Evolutionary conservation across 805 yeast species (phyloP).

Genomic region (Yamadazyma sp.): DNA sequence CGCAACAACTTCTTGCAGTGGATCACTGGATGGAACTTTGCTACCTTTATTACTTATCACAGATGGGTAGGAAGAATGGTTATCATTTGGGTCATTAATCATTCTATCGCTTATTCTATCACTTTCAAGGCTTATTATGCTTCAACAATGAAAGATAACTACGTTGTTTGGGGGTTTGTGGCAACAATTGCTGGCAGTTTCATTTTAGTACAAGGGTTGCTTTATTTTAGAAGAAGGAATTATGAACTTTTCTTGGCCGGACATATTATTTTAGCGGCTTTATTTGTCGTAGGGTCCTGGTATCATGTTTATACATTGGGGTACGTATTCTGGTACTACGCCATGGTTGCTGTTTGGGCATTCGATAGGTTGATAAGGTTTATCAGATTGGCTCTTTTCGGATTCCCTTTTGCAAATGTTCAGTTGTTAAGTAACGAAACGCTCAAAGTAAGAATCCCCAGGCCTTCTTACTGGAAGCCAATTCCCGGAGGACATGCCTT

Average conservation of each 20-base stretch:
- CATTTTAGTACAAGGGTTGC: constrained; percentile 31
- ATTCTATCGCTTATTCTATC: constrained; percentile 30
- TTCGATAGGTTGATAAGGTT: constrained; percentile 34
- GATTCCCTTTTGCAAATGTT: constrained; percentile 34
- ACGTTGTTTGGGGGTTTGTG: constrained; percentile 33
- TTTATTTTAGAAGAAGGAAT: constrained; percentile 34
- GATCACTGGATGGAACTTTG: constrained; percentile 56
- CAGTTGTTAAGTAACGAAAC: constrained; percentile 35
- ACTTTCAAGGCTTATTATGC: constrained; percentile 14
- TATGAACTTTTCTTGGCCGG: constrained; percentile 36
- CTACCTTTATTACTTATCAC: constrained; percentile 43
- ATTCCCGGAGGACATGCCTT: constrained; percentile 44
- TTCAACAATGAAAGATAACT: constrained; percentile 19
- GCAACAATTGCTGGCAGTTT: constrained; percentile 37
- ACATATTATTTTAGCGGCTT: constrained; percentile 39
- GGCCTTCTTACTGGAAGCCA: constrained; percentile 36
- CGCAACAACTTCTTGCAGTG: constrained; percentile 61
- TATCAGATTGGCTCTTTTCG: constrained; percentile 29
- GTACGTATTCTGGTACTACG: constrained; percentile 30
- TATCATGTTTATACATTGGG: constrained; percentile 38
- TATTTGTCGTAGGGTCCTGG: constrained; percentile 47
- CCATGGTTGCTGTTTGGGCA: constrained; percentile 36
- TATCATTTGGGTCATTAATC: constrained; percentile 30
- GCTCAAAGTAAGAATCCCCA: constrained; percentile 34
- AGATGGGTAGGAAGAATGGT: constrained; percentile 44